Base-by-base conservation (phyloP, 345 rosid genomes). In the Aquilaria yunnanensis region DNA sequence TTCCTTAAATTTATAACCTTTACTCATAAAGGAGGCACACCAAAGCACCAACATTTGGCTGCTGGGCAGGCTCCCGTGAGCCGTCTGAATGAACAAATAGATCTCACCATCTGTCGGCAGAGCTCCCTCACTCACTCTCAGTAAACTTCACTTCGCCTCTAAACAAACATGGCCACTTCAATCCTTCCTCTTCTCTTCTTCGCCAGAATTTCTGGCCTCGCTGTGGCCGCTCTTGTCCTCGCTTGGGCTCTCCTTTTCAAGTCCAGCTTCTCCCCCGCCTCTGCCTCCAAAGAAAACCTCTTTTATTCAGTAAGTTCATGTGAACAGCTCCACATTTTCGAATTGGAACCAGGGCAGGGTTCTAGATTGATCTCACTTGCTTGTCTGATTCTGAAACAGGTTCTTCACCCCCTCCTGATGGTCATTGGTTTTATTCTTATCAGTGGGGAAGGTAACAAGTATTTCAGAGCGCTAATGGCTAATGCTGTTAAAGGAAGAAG, bases 361-460 rank as follows among this genome's bases (percentile, higher is more conserved):
- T 37, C 43, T 37, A 23, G 23, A 23, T 23, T 37, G 3, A 2
- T 37, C 54, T 32, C 29, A 53, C 43, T 33, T 34, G 41, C 45
- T 31, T 69, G 23, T 11, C 30, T 12, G 8, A 60, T 1, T 13
- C 31, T 12, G 46, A 54, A 49, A 58, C 82, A 87, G 98, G 83
- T 78, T 57, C 96, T 85, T 47, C 96, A 90, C 71, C 95, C 96
- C 47, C 59, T 93, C 63, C 58, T 93, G 31, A 93, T 90, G 99
- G 99, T 93, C 67, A 90, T 93, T 63, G 97, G 96, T 66, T 88
- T 93, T 82, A 90, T 90, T 65, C 77, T 90, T 70, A 66, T 88
- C 56, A 90, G 94, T 70, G 97, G 98, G 66, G 98, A 93, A 93
- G 98, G 96, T 89, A 78, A 45, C 23, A 23, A 23, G 23, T 23